phyloP scores from a whole-genome alignment of 176 grass and related monocot genomes.

The Bromus sterilis region DNA sequence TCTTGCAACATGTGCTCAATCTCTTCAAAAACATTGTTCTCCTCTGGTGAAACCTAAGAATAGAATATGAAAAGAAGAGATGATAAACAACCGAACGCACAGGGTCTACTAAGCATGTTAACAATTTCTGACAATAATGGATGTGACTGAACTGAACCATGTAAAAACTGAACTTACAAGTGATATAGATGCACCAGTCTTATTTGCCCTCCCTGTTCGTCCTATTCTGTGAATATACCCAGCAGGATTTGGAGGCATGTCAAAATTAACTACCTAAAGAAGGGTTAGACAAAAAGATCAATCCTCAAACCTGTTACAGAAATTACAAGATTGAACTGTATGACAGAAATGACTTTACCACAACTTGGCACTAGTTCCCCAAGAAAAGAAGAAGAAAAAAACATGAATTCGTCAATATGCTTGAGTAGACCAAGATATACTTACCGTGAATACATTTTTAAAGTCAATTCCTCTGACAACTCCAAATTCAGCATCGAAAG shows the following conservation, averaged over 20 bases:
- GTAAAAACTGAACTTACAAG: conserved; percentile 62
- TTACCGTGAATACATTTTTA: conserved; percentile 94
- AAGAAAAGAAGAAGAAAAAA: neutral
- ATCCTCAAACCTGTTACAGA: conserved; percentile 3
- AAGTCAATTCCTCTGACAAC: conserved; percentile 96
- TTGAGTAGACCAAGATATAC: conserved; percentile 23
- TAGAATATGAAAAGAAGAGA: conserved; percentile 3
- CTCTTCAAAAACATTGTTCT: conserved; percentile 43
- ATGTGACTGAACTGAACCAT: conserved; percentile 1
- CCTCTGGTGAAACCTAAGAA: conserved; percentile 62
- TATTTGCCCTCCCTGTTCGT: conserved; percentile 82
- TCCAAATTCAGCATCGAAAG: conserved; percentile 81
- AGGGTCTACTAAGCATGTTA: neutral
- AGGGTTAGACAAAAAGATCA: conserved; percentile 22
- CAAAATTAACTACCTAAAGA: conserved; percentile 88
- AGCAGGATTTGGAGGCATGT: conserved; percentile 68
- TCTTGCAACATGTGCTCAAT: conserved; percentile 58
- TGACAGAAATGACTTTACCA: neutral
- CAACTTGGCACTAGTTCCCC: neutral
- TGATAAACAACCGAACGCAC: conserved; percentile 17
- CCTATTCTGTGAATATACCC: conserved; percentile 96
- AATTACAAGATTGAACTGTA: neutral
- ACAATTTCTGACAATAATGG: neutral
- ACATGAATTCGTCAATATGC: neutral
- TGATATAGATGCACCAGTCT: conserved; percentile 71